Evolutionary conservation across 306 rosid genomes (phyloP).

Genomic region (Styphnolobium japonicum): DNA sequence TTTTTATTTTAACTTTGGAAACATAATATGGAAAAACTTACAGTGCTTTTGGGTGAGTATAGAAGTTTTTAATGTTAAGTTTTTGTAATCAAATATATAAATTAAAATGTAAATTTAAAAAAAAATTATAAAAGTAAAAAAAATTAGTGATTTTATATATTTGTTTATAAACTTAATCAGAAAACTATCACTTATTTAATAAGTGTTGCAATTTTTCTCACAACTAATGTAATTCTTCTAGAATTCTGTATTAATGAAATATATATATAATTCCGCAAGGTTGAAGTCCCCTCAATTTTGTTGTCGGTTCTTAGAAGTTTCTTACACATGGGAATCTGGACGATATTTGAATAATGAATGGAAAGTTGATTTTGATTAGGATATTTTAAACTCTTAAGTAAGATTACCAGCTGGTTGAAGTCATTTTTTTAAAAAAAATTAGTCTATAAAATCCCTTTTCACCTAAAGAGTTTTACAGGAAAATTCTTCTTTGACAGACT

Average conservation of each 20-base stretch:
- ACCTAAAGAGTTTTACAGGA: too few species aligned
- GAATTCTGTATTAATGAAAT: not conserved
- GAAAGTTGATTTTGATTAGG: not conserved
- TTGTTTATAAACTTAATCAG: not conserved
- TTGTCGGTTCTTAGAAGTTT: constrained; percentile 1
- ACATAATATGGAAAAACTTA: not conserved
- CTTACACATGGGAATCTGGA: not conserved
- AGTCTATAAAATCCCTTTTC: not conserved
- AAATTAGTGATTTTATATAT: not conserved
- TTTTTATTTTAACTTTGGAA: not conserved
- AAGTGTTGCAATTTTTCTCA: not conserved
- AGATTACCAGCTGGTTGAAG: not conserved
- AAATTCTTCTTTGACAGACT: not conserved
- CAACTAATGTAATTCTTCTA: not conserved
- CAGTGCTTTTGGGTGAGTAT: not conserved
- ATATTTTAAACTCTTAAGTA: not conserved
- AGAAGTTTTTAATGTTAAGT: not conserved
- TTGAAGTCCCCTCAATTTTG: not conserved
- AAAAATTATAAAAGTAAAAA: not conserved
- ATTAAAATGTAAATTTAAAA: not conserved
- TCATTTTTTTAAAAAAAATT: not conserved
- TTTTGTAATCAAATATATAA: not conserved
- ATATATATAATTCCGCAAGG: not conserved
- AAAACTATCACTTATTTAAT: not conserved
- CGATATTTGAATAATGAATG: not conserved